Percentiles rank a stretch among this genome's conserved stretches.
phyloP scores from a whole-genome alignment of 331 rosid genomes.

The Quercus tomentella region DNA sequence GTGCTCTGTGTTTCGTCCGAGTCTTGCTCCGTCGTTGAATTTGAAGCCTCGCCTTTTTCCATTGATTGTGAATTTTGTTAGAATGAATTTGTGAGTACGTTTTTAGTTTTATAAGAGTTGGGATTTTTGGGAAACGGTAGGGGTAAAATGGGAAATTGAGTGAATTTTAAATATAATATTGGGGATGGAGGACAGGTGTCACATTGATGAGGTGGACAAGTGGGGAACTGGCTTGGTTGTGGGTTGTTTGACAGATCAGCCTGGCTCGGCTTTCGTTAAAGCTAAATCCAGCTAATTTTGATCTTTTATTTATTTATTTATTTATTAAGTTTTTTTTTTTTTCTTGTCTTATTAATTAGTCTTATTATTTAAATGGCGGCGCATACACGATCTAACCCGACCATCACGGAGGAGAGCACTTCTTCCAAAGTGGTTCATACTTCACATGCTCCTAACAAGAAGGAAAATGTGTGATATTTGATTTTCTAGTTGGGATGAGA shows the following conservation, averaged over 20 bases:
- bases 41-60: constrained; percentile 57
- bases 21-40: constrained; percentile 27
- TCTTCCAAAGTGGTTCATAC: no score
- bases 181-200: constrained; percentile 13
- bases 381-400: no score
- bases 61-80: constrained; percentile 15
- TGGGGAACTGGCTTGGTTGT: background rate
- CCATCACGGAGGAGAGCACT: no score
- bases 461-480: no score
- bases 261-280: constrained; percentile 12
- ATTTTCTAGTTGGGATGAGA: no score
- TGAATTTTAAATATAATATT: background rate
- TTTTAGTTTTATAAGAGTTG: background rate
- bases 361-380: background rate
- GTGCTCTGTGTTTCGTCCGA: constrained; percentile 14
- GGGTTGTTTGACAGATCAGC: background rate
- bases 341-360: background rate
- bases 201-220: constrained; percentile 15
- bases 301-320: background rate
- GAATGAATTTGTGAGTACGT: background rate
- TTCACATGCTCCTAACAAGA: no score
- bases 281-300: background rate
- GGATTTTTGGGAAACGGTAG: constrained; percentile 30
- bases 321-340: background rate
- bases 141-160: constrained; percentile 38